Conservation (phyloP, 2,329 filamentous ascomycete species). For the Sclerotinia subarctica region DNA sequence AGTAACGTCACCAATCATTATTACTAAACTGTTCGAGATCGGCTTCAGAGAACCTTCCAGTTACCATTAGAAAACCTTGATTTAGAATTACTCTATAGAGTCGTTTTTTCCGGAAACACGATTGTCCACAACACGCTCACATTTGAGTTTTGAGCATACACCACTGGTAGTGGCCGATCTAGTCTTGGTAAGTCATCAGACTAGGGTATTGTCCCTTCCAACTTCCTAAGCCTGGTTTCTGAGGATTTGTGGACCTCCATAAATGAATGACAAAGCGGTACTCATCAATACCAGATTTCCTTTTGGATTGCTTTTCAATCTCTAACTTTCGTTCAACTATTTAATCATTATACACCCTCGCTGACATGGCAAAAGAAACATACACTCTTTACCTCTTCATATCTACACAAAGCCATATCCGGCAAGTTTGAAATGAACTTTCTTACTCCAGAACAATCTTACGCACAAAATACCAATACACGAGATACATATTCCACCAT, state of each 20-base stretch:
- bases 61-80: not conserved
- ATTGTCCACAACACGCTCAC: not conserved
- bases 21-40: not conserved
- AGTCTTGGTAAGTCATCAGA: conserved; percentile 1
- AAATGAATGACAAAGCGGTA: not conserved
- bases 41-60: not conserved
- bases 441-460: not conserved
- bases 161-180: not conserved
- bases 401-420: not conserved
- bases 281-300: not conserved
- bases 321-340: not conserved
- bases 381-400: not conserved
- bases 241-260: not conserved
- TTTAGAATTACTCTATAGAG: not conserved
- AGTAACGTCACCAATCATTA: not conserved
- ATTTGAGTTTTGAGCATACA: not conserved
- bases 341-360: not conserved
- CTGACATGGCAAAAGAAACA: conserved; percentile 3
- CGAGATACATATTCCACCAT: not conserved
- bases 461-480: not conserved
- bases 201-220: not conserved
- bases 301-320: not conserved
- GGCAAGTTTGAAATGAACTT: conserved; percentile 8
- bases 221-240: not conserved
- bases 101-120: not conserved